A percentile compares a stretch with the other conserved stretches of the same genome.
Evolutionary conservation across 306 rosid species (phyloP).

Genomic region (Betula pendula): DNA sequence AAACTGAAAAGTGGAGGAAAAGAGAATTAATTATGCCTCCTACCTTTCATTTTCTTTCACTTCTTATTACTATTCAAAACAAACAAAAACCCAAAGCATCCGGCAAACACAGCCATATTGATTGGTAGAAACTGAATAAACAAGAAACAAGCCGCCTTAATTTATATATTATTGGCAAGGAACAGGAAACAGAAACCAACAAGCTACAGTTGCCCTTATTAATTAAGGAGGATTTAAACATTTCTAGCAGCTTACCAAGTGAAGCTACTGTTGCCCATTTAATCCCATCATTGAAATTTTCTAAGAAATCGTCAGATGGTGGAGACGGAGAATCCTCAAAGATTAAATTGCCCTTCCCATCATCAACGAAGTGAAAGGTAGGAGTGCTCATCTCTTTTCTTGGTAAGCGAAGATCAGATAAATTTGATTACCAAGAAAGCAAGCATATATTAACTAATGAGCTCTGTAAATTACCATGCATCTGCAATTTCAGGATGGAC

Average conservation of each 20-base stretch:
- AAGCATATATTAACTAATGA: too few relatives aligned
- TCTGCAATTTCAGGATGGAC: background rate
- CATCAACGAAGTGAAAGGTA: background rate
- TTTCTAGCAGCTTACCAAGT: conserved; percentile 21
- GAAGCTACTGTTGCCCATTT: conserved; percentile 31
- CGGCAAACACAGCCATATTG: too few relatives aligned
- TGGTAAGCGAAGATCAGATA: background rate
- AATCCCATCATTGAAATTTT: conserved; percentile 10
- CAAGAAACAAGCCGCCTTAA: background rate
- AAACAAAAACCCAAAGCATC: background rate
- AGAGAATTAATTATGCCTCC: background rate
- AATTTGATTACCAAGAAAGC: background rate
- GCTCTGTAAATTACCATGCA: background rate
- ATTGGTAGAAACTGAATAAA: background rate
- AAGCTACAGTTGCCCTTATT: background rate
- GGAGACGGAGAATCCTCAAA: background rate
- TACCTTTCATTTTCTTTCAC: too few relatives aligned
- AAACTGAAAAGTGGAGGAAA: conserved; percentile 39
- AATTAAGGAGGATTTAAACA: conserved; percentile 2
- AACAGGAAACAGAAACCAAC: background rate
- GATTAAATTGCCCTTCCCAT: background rate
- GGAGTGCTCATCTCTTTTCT: background rate
- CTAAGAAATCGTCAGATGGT: conserved; percentile 3
- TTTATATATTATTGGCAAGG: background rate
- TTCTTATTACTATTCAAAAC: too few relatives aligned